phyloP scores from a whole-genome alignment of 306 rosid species.

The Rubus idaeus region DNA sequence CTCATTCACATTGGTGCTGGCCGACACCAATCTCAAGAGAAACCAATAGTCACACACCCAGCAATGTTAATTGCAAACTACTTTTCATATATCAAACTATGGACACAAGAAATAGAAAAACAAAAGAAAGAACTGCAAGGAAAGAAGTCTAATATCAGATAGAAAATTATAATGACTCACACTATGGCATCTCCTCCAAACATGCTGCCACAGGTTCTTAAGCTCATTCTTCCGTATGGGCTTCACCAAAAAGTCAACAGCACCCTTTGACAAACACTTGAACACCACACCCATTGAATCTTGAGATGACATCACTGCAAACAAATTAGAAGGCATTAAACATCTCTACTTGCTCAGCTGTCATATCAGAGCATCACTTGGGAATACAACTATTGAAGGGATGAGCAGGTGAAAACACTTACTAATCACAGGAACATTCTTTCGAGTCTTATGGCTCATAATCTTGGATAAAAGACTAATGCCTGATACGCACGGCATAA shows the following conservation, averaged over 20 bases:
- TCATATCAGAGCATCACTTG: slow-evolving; percentile 27
- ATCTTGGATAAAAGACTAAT: slow-evolving; percentile 80
- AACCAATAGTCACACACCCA: neutral
- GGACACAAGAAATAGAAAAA: neutral
- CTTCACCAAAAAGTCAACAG: slow-evolving; percentile 91
- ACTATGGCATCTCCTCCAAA: slow-evolving; percentile 98
- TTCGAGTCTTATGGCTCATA: slow-evolving; percentile 76
- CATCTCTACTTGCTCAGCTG: slow-evolving; percentile 35
- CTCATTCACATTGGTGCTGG: neutral
- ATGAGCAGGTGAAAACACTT: slow-evolving; percentile 37
- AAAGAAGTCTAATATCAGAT: slow-evolving; percentile 2
- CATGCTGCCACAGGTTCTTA: slow-evolving; percentile 97
- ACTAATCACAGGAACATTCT: slow-evolving; percentile 88
- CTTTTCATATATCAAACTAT: neutral
- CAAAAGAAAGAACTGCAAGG: neutral
- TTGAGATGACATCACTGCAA: slow-evolving; percentile 98
- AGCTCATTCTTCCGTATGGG: slow-evolving; percentile 98
- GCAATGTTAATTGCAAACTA: neutral
- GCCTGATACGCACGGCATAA: slow-evolving; percentile 85
- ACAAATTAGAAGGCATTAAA: slow-evolving; percentile 49
- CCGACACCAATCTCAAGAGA: neutral
- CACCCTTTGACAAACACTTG: slow-evolving; percentile 96
- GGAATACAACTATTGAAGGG: neutral
- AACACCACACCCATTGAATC: slow-evolving; percentile 97
- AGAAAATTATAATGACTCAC: slow-evolving; percentile 52